Base-by-base conservation (phyloP, 768 basidiomycete species). In the Lepiota venenata region DNA sequence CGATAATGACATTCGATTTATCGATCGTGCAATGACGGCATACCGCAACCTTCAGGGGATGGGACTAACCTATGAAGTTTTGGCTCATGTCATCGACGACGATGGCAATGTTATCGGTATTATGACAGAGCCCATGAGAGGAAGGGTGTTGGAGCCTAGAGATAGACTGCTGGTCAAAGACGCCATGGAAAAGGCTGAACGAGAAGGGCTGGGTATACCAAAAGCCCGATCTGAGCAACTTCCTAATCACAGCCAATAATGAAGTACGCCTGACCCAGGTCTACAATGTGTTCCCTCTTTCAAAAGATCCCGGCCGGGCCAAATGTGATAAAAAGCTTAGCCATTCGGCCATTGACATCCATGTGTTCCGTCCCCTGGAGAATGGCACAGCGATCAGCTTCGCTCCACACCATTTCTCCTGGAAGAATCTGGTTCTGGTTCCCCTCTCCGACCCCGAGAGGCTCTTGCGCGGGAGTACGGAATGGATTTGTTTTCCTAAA, bases 11-110 rank as follows among this genome's bases (percentile, higher is more conserved):
- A 22, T 47, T 5, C n/a, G 12, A 4, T 47, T 54, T 38, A 37
- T 54, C 3, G 25, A 54, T 39, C 52, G 52, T 3, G 52, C 44
- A 4, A 54, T 54, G 52, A 54, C 46, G 29, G 52, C 52, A 8
- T 54, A 54, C n/a, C 52, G 52, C 18, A 38, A 45, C 22, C 15
- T 54, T 10, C 45, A 54, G 40, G 52, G 25, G 10, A 47, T 20
- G 18, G 40, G 47, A 22, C 18, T 54, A 27, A 47, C 52, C 5
- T 54, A 47, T 16, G 52, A 54, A 7, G 11, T 54, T 7, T 27
- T 54, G 27, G 52, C 22, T 18, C 52, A 54, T 32, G 44, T 54
- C 14, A 16, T 40, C 10, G 52, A 54, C 18, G 52, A 54, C 20
- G 15, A 47, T 3, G 52, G 38, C 1, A 47, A 46, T 10, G 20